These are phyloP conservation scores for Neurospora sp. DNA, from an alignment of 495 filamentous ascomycete genomes.

Conservation along the genomic window DNA sequence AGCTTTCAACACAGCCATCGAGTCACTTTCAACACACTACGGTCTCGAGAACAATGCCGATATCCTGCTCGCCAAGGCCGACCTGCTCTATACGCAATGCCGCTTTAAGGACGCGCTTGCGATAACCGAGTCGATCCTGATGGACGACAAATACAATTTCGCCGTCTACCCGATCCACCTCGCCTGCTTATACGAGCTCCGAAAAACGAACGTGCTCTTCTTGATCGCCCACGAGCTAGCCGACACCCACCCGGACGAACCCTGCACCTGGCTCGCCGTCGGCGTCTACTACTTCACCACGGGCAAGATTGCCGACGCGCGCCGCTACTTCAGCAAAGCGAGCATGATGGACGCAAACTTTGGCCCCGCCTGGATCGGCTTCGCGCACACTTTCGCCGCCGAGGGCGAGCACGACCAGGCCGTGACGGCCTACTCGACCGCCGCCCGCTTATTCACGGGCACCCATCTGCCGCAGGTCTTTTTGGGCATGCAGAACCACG, in stretches of 20 bases:
- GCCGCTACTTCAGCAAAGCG: conserved; percentile 93
- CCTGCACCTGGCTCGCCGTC: conserved; percentile 85
- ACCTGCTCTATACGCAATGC: conserved; percentile 90
- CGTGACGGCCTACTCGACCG: conserved; percentile 94
- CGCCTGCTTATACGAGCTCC: conserved; percentile 82
- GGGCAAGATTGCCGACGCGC: conserved; percentile 81
- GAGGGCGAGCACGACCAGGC: conserved; percentile 99
- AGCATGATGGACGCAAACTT: conserved; percentile 97
- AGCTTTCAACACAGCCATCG: conserved; percentile 75
- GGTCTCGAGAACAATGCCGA: conserved; percentile 82
- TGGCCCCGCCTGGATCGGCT: conserved; percentile 96
- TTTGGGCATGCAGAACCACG: conserved; percentile 95
- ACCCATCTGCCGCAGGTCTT: conserved; percentile 95
- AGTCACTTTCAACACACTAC: conserved; percentile 87
- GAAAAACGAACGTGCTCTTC: conserved; percentile 78
- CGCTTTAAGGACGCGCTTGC: conserved; percentile 77
- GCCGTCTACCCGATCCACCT: conserved; percentile 82
- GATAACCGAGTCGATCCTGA: conserved; percentile 73
- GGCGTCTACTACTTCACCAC: conserved; percentile 91
- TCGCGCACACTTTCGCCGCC: conserved; percentile 99
- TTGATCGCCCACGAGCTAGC: conserved; percentile 90
- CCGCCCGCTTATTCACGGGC: conserved; percentile 89
- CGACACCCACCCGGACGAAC: conserved; percentile 82
- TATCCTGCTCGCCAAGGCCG: conserved; percentile 82
- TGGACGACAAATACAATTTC: conserved; percentile 79